Conservation (phyloP, 2,329 filamentous ascomycete genomes). For the Leptoxyphium fumago region DNA sequence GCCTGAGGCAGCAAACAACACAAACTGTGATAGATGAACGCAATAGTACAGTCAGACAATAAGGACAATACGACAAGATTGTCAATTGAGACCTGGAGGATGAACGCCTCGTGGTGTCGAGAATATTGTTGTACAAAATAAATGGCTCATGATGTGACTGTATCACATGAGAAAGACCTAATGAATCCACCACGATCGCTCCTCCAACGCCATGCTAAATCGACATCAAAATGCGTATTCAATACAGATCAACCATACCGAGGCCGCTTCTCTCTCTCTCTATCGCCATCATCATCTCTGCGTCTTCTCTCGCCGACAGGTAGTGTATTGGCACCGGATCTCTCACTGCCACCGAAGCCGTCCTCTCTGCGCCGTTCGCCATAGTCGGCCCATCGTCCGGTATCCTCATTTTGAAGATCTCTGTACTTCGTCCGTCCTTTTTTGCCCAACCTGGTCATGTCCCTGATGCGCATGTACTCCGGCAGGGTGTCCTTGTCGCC, state of each 20-base stretch:
- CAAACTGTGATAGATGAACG: too few relatives aligned
- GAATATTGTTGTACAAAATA: too few relatives aligned
- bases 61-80: too few relatives aligned
- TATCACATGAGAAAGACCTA: too few relatives aligned
- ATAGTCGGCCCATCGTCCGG: constrained; percentile 61
- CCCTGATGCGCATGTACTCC: constrained; percentile 80
- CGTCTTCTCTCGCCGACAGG: constrained; percentile 50
- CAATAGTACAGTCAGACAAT: too few relatives aligned
- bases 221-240: neutral
- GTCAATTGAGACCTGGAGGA: too few relatives aligned
- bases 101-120: too few relatives aligned
- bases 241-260: constrained; percentile 21
- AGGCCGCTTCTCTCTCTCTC: constrained; percentile 30
- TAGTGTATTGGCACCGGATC: constrained; percentile 54
- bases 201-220: constrained; percentile 7
- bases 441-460: constrained; percentile 85
- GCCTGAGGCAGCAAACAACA: too few relatives aligned
- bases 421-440: constrained; percentile 84
- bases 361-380: constrained; percentile 43
- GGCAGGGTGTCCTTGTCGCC: constrained; percentile 74
- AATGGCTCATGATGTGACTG: too few relatives aligned
- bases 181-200: too few relatives aligned
- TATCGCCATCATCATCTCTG: constrained; percentile 23
- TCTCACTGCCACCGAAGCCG: constrained; percentile 33
- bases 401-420: constrained; percentile 81